Evolutionary conservation across 2,329 filamentous ascomycete species (phyloP).

Genomic region (Ceratocystis harringtonii): DNA sequence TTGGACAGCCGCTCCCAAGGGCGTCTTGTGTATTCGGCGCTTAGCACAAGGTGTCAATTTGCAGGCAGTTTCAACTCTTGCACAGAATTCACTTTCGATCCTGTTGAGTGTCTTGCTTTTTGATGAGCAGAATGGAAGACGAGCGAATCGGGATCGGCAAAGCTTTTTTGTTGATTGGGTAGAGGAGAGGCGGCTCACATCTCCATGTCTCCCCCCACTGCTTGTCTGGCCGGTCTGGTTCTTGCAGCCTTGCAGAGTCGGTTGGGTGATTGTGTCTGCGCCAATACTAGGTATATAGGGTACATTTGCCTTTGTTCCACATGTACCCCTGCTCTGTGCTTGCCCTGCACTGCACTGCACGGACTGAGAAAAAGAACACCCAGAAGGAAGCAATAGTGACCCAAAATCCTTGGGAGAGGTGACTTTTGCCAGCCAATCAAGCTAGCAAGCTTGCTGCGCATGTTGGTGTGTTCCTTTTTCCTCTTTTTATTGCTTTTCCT

Average conservation of each 20-base stretch:
- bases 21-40: neutral
- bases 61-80: neutral
- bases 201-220: too few species aligned
- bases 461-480: neutral
- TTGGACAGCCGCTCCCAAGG: neutral
- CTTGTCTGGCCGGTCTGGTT: too few species aligned
- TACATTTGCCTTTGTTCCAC: neutral
- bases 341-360: neutral
- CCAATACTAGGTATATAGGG: neutral
- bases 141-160: too few species aligned
- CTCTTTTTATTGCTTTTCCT: neutral
- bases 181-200: too few species aligned
- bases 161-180: too few species aligned
- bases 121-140: too few species aligned
- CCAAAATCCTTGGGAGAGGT: neutral
- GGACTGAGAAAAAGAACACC: neutral
- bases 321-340: neutral
- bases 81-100: neutral
- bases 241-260: too few species aligned
- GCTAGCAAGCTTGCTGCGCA: neutral
- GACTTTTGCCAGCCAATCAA: neutral
- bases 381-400: neutral
- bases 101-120: too few species aligned
- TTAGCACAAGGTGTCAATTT: constrained; percentile 1
- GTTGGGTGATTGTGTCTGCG: neutral